These are phyloP conservation scores for Colletotrichum higginsianum DNA, from an alignment of 2,329 filamentous ascomycete genomes.

Conservation along the genomic window DNA sequence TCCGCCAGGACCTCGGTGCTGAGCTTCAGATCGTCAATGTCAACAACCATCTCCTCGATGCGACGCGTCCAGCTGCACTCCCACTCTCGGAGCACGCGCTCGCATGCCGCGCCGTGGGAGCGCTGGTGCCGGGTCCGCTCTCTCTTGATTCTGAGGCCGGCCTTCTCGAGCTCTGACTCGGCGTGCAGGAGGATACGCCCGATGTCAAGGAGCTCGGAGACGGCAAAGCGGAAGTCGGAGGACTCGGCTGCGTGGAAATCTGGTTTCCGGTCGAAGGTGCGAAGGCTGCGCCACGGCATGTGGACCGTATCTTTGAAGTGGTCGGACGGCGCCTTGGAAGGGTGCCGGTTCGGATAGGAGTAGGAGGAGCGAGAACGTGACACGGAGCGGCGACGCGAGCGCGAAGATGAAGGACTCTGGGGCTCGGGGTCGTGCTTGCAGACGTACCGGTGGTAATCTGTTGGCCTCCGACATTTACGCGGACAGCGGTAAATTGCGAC, in stretches of 20 bases:
- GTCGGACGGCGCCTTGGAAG: background rate
- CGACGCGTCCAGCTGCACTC: conserved; percentile 27
- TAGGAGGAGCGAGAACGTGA: conserved; percentile 43
- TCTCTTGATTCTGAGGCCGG: conserved; percentile 11
- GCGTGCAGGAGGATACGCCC: conserved; percentile 31
- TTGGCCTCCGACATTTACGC: conserved; percentile 10
- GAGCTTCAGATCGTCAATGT: conserved; percentile 28
- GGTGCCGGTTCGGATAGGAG: conserved; percentile 1
- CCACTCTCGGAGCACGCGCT: background rate
- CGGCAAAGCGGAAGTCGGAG: conserved; percentile 14
- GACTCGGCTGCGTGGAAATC: conserved; percentile 28
- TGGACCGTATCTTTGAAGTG: background rate
- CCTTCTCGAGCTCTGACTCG: conserved; percentile 18
- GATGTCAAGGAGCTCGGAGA: conserved; percentile 33
- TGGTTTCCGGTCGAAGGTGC: conserved; percentile 31
- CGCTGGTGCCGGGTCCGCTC: conserved; percentile 10
- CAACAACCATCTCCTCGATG: conserved; percentile 3
- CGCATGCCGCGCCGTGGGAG: conserved; percentile 19
- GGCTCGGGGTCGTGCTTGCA: background rate
- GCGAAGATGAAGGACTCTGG: conserved; percentile 1
- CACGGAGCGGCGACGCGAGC: conserved; percentile 45
- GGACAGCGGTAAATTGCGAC: conserved; percentile 43
- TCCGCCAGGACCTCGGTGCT: conserved; percentile 29
- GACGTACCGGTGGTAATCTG: conserved; percentile 33
- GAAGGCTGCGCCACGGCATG: conserved; percentile 15